Percentiles rank a stretch among this genome's conserved stretches.
Conservation (phyloP, 1,284 basidiomycete species). For the Testicularia cyperi region DNA sequence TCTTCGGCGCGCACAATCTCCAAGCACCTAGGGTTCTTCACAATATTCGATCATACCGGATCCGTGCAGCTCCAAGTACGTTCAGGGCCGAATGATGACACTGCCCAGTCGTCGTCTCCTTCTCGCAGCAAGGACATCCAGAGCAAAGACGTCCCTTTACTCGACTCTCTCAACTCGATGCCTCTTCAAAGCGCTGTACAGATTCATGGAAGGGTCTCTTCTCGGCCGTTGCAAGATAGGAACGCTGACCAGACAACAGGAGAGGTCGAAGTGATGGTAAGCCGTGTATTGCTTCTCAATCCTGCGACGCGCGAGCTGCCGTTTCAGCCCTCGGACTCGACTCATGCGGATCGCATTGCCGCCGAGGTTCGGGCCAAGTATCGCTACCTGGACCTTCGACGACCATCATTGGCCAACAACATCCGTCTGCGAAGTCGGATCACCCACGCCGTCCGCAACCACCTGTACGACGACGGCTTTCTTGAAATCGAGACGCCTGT, state of each 20-base stretch:
- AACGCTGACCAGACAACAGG: slow-evolving; percentile 64
- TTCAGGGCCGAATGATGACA: neutral
- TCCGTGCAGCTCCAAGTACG: slow-evolving; percentile 69
- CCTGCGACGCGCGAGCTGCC: slow-evolving; percentile 72
- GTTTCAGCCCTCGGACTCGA: slow-evolving; percentile 74
- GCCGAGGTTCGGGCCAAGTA: slow-evolving; percentile 71
- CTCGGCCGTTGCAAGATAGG: slow-evolving; percentile 28
- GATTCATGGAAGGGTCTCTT: slow-evolving; percentile 26
- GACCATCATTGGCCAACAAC: slow-evolving; percentile 73
- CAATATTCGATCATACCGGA: slow-evolving; percentile 75
- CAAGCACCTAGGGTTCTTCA: slow-evolving; percentile 74
- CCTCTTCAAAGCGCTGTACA: slow-evolving; percentile 43
- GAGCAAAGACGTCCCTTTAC: no score
- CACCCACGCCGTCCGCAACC: slow-evolving; percentile 73
- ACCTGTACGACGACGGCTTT: slow-evolving; percentile 75
- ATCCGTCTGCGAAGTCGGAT: slow-evolving; percentile 77
- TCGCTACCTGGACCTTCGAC: slow-evolving; percentile 83
- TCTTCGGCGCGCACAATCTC: slow-evolving; percentile 70
- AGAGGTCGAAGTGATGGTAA: slow-evolving; percentile 77
- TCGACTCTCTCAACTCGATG: slow-evolving; percentile 66
- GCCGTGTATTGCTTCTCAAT: slow-evolving; percentile 74
- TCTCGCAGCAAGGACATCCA: slow-evolving; percentile 5
- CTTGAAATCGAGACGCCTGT: slow-evolving; percentile 90
- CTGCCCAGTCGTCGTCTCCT: neutral
- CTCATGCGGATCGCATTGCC: slow-evolving; percentile 69